These are phyloP conservation scores for Sonneratia caseolaris DNA, from an alignment of 345 rosid genomes.

Conservation along the genomic window DNA sequence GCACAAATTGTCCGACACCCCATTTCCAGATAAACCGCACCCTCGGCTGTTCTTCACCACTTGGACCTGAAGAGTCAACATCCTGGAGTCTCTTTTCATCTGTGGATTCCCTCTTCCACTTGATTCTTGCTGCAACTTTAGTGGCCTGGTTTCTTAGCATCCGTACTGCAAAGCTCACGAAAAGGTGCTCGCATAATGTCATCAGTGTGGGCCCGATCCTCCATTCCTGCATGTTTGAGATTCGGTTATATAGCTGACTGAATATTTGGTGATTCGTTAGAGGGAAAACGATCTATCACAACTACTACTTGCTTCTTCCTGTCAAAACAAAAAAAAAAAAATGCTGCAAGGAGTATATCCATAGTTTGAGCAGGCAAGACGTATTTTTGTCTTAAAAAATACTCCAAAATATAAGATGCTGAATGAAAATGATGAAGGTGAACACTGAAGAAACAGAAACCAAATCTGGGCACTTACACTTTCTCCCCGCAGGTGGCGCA, in stretches of 20 bases:
- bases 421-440: neutral
- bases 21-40: conserved; percentile 56
- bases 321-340: neutral
- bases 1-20: conserved; percentile 56
- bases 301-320: neutral
- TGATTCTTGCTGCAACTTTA: conserved; percentile 28
- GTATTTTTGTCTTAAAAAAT: neutral
- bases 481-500: conserved; percentile 63
- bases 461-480: conserved; percentile 32
- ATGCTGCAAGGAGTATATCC: neutral
- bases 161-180: conserved; percentile 84
- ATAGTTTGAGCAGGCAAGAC: neutral
- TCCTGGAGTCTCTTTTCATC: conserved; percentile 9
- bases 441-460: neutral
- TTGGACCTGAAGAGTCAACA: conserved; percentile 20
- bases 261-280: neutral
- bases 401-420: neutral
- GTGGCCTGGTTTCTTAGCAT: conserved; percentile 48
- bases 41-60: conserved; percentile 20
- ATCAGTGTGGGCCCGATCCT: conserved; percentile 64
- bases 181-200: conserved; percentile 80
- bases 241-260: neutral
- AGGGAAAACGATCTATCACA: neutral
- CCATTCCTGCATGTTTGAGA: conserved; percentile 55
- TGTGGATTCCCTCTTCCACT: conserved; percentile 14